phyloP scores from a whole-genome alignment of 164 flowering plant genomes.

The Echeveria elegans region DNA sequence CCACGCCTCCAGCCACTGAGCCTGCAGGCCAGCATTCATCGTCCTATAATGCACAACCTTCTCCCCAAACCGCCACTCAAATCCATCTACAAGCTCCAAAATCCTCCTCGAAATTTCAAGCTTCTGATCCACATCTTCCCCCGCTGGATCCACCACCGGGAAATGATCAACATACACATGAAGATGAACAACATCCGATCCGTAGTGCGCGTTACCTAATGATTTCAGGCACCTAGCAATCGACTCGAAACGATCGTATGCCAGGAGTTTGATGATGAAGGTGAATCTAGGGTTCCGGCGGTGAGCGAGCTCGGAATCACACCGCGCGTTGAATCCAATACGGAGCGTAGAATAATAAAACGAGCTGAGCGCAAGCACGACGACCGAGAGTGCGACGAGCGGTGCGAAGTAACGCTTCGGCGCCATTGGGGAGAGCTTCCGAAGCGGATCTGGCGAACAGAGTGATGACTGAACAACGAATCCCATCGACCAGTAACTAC shows the following conservation, averaged over 20 bases:
- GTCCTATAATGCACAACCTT: slow-evolving; percentile 87
- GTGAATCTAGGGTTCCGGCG: slow-evolving; percentile 29
- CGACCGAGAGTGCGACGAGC: slow-evolving; percentile 32
- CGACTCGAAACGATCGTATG: slow-evolving; percentile 67
- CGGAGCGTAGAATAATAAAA: slow-evolving; percentile 22
- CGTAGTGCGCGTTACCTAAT: slow-evolving; percentile 61
- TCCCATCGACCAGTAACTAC: no score
- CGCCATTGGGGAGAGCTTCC: slow-evolving; percentile 5
- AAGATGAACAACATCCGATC: slow-evolving; percentile 50
- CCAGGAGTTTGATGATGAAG: slow-evolving; percentile 66
- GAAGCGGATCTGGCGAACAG: background rate
- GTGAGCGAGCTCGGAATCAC: slow-evolving; percentile 12
- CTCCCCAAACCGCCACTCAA: slow-evolving; percentile 59
- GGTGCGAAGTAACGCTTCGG: slow-evolving; percentile 22
- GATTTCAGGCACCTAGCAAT: slow-evolving; percentile 79
- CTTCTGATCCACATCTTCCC: slow-evolving; percentile 21
- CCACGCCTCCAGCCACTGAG: slow-evolving; percentile 98
- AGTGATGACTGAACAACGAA: background rate
- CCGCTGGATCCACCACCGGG: slow-evolving; percentile 8
- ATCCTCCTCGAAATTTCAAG: slow-evolving; percentile 40
- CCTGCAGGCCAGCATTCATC: slow-evolving; percentile 78
- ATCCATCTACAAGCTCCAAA: slow-evolving; percentile 64
- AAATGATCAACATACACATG: slow-evolving; percentile 84
- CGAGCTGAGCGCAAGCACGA: slow-evolving; percentile 19
- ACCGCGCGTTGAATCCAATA: background rate